Conservation (phyloP, 306 rosid genomes). For the Sechiopsis laciniata region DNA sequence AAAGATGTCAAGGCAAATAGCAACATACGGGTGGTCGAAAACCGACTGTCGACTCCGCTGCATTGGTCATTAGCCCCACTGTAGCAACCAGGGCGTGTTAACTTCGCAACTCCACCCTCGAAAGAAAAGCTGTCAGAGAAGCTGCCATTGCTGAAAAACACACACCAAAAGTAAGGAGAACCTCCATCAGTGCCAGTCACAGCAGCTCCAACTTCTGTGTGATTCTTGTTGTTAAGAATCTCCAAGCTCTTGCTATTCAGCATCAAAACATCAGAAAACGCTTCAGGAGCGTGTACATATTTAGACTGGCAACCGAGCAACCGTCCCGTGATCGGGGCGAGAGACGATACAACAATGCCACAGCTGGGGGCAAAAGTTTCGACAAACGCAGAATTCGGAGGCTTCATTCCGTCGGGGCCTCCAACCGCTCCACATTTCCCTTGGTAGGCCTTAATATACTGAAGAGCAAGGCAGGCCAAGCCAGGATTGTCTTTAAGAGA, state of each 20-base stretch:
- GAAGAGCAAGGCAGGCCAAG: constrained; percentile 82
- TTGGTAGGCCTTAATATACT: constrained; percentile 74
- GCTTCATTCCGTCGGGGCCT: constrained; percentile 76
- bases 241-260: constrained; percentile 61
- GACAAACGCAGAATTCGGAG: constrained; percentile 60
- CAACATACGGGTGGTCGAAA: constrained; percentile 35
- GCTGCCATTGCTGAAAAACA: constrained; percentile 72
- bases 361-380: constrained; percentile 77
- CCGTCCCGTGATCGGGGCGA: constrained; percentile 71
- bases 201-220: constrained; percentile 88
- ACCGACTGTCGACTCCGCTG: constrained; percentile 47
- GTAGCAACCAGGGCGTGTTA: constrained; percentile 77
- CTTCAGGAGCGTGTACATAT: constrained; percentile 55
- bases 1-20: constrained; percentile 35
- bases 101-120: constrained; percentile 61
- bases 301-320: constrained; percentile 80
- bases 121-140: constrained; percentile 52
- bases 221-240: constrained; percentile 58
- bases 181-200: constrained; percentile 81
- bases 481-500: constrained; percentile 54
- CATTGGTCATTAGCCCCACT: constrained; percentile 81
- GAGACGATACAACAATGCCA: constrained; percentile 54
- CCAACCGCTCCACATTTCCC: constrained; percentile 78
- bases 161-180: constrained; percentile 90
- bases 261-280: constrained; percentile 67